These are phyloP conservation scores for Lepidium africanum DNA, from an alignment of 345 rosid species.

Conservation along the genomic window DNA sequence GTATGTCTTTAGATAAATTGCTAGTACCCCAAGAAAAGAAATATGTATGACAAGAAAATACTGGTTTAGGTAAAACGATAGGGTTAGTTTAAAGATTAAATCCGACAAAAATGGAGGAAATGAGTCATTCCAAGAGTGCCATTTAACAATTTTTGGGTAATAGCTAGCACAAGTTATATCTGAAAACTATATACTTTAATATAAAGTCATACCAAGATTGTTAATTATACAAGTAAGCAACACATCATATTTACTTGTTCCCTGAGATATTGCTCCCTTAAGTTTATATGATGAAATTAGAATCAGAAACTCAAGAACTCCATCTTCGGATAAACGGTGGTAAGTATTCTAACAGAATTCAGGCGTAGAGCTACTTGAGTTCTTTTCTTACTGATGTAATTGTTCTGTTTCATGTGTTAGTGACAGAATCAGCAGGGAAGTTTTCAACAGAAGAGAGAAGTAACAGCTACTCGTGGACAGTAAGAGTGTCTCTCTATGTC, in stretches of 20 bases:
- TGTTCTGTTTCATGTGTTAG: conserved; percentile 11
- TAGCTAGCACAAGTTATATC: not conserved
- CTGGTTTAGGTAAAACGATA: not conserved
- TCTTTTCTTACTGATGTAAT: not conserved
- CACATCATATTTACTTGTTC: conserved; percentile 21
- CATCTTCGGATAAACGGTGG: conserved; percentile 18
- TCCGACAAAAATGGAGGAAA: conserved; percentile 1
- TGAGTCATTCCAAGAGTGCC: conserved; percentile 27
- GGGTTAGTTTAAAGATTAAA: conserved; percentile 6
- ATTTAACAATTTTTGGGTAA: not conserved
- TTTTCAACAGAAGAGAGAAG: not conserved
- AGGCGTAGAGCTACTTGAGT: not conserved
- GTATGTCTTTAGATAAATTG: not conserved
- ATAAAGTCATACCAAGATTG: not conserved
- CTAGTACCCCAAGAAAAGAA: not conserved
- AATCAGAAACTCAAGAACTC: conserved; percentile 30
- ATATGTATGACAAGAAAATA: not conserved
- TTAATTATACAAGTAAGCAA: conserved; percentile 6
- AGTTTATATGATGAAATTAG: conserved; percentile 12
- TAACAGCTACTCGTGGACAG: conserved; percentile 20
- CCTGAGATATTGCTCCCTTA: conserved; percentile 14
- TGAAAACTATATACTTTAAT: not conserved
- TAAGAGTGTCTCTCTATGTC: conserved; percentile 30
- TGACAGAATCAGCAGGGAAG: conserved; percentile 6
- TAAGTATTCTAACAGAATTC: not conserved